Conservation (phyloP, 2,329 filamentous ascomycete genomes). For the Neofusicoccum laricinum region DNA sequence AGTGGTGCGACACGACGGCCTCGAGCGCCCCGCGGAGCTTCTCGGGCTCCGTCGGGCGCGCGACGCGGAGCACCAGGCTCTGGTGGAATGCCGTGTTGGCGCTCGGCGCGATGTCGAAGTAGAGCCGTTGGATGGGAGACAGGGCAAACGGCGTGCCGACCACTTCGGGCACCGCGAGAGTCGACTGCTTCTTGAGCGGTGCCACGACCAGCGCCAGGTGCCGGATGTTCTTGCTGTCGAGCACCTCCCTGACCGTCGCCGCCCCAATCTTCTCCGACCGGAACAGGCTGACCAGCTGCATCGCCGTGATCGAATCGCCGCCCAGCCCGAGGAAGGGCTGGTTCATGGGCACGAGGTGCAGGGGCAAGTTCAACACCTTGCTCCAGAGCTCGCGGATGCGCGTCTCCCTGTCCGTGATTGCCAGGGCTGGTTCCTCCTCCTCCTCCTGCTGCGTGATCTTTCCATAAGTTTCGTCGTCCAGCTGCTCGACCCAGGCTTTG, state of each 20-base stretch:
- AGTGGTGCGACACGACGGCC: constrained; percentile 29
- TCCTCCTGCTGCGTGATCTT: constrained; percentile 18
- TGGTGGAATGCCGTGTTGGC: constrained; percentile 29
- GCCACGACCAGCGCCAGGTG: neutral
- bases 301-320: constrained; percentile 32
- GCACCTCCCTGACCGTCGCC: no score
- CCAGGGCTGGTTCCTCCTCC: constrained; percentile 24
- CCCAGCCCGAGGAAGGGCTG: constrained; percentile 41
- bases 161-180: no score
- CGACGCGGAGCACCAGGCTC: no score
- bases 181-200: constrained; percentile 23
- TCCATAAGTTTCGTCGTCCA: no score
- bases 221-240: constrained; percentile 13
- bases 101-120: constrained; percentile 30
- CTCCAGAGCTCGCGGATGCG: constrained; percentile 23
- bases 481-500: neutral
- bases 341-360: constrained; percentile 28
- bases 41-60: constrained; percentile 29
- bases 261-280: constrained; percentile 4
- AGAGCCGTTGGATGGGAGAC: constrained; percentile 33
- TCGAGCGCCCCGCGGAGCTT: constrained; percentile 25
- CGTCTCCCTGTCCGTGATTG: neutral
- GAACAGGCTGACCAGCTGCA: neutral
- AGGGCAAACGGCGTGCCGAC: constrained; percentile 29
- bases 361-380: constrained; percentile 16